Evolutionary conservation across 2,329 filamentous ascomycete species (phyloP).

Genomic region (Fusarium nanum): DNA sequence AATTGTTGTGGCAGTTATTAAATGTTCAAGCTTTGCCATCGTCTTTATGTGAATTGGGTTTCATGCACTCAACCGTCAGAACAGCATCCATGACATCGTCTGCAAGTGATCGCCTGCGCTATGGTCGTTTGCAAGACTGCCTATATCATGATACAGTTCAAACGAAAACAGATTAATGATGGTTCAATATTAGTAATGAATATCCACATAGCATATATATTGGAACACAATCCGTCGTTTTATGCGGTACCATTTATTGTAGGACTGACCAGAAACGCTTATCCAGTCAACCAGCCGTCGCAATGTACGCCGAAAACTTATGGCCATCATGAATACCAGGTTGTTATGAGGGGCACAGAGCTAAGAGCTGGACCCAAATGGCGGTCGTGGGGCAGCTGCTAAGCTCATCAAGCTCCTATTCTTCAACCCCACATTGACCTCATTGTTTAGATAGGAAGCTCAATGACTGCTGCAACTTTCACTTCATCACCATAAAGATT

Average conservation of each 20-base stretch:
- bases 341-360: conserved; percentile 33
- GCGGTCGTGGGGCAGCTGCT: conserved; percentile 33
- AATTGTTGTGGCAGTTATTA: not conserved
- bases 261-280: not conserved
- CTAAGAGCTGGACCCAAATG: conserved; percentile 28
- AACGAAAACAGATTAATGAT: conserved; percentile 13
- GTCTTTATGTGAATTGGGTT: not conserved
- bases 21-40: not conserved
- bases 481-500: conserved; percentile 6
- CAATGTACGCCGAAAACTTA: not conserved
- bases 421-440: conserved; percentile 46
- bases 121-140: conserved; percentile 11
- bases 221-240: accelerated
- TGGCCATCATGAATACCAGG: conserved; percentile 26
- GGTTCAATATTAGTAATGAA: not conserved
- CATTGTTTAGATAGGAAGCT: conserved; percentile 31
- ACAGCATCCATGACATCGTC: conserved; percentile 4
- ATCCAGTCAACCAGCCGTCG: not conserved
- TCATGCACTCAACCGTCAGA: not conserved
- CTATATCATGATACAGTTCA: conserved; percentile 26
- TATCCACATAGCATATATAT: not conserved
- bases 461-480: conserved; percentile 18
- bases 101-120: conserved; percentile 14
- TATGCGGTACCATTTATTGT: not conserved
- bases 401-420: conserved; percentile 37